Percentiles rank a stretch among this genome's conserved stretches.
Evolutionary conservation across 345 rosid genomes (phyloP).

Genomic region (Chamaenerion angustifolium): DNA sequence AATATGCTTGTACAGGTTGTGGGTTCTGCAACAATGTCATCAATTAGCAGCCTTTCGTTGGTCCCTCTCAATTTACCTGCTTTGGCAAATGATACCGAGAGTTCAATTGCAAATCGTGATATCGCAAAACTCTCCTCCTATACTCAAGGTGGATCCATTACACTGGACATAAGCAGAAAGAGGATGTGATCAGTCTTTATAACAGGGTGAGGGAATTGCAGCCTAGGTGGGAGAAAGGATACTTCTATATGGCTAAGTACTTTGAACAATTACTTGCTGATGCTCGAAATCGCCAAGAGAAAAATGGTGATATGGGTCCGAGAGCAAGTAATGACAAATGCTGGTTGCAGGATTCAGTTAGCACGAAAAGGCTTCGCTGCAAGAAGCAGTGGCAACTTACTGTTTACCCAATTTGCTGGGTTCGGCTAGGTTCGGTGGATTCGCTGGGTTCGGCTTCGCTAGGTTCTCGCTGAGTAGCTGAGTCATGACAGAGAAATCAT

Average conservation of each 20-base stretch:
- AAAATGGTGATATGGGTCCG: slow-evolving; percentile 39
- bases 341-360: slow-evolving; percentile 81
- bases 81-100: slow-evolving; percentile 37
- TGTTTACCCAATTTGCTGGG: slow-evolving; percentile 91
- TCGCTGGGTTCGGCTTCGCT: too few relatives aligned
- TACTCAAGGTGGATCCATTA: slow-evolving; percentile 88
- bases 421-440: too few relatives aligned
- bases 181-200: slow-evolving; percentile 82
- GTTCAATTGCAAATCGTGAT: slow-evolving; percentile 46
- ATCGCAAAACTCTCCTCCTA: slow-evolving; percentile 83
- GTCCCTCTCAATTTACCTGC: slow-evolving; percentile 56
- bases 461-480: too few relatives aligned
- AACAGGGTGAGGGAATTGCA: slow-evolving; percentile 74
- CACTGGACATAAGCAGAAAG: slow-evolving; percentile 90
- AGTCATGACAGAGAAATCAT: too few relatives aligned
- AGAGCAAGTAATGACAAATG: slow-evolving; percentile 41
- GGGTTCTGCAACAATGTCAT: slow-evolving; percentile 53
- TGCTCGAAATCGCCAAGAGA: slow-evolving; percentile 88
- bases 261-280: slow-evolving; percentile 86
- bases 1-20: slow-evolving; percentile 79
- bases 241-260: slow-evolving; percentile 85
- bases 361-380: slow-evolving; percentile 69
- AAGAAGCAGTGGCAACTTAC: slow-evolving; percentile 53
- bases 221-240: slow-evolving; percentile 92
- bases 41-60: slow-evolving; percentile 61